Percentiles rank a stretch among this genome's conserved stretches.
Evolutionary conservation across 1,284 basidiomycete genomes (phyloP).

Genomic region (Irpex lacteus): DNA sequence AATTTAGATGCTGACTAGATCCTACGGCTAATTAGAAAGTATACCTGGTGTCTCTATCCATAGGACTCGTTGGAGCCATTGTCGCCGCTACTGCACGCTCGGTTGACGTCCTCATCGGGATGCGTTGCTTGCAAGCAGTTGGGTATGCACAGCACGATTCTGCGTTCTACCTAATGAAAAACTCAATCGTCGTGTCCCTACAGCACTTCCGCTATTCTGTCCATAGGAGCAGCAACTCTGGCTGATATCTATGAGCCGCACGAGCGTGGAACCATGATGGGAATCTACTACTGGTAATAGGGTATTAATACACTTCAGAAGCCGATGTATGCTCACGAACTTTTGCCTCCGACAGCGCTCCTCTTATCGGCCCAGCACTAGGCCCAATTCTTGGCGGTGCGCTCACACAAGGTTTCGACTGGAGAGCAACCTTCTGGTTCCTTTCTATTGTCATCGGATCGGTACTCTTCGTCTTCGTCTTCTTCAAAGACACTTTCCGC

Average conservation of each 20-base stretch:
- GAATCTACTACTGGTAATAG: conserved; percentile 57
- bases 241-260: conserved; percentile 80
- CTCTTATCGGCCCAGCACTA: conserved; percentile 51
- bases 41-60: conserved; percentile 58
- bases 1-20: neutral
- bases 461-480: conserved; percentile 58
- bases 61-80: conserved; percentile 65
- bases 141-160: conserved; percentile 39
- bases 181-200: conserved; percentile 4
- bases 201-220: conserved; percentile 74
- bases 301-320: neutral
- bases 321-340: neutral
- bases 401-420: conserved; percentile 66
- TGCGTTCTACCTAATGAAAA: neutral
- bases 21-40: conserved; percentile 43
- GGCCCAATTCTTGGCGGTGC: conserved; percentile 75
- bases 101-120: conserved; percentile 69
- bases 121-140: conserved; percentile 66
- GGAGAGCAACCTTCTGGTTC: conserved; percentile 85
- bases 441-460: conserved; percentile 61
- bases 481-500: conserved; percentile 83
- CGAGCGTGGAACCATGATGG: conserved; percentile 80
- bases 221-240: conserved; percentile 79
- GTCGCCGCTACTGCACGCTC: conserved; percentile 65
- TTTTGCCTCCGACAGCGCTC: conserved; percentile 22